These are phyloP conservation scores for Cubamyces lactineus DNA, from an alignment of 768 basidiomycete genomes.

Conservation along the genomic window DNA sequence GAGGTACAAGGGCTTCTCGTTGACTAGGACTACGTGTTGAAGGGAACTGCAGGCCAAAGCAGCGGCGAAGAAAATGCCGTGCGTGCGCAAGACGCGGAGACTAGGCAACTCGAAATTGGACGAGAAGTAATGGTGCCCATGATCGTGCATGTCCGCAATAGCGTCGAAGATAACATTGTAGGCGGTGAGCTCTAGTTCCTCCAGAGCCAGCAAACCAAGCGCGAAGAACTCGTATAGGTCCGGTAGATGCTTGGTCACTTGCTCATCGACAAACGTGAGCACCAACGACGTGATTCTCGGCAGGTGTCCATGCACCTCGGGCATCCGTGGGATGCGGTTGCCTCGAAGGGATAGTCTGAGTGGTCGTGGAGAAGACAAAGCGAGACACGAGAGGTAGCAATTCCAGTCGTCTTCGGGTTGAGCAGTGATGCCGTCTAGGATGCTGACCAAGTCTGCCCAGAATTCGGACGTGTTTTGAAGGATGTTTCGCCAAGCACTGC, in stretches of 20 bases:
- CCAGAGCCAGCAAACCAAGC: not conserved
- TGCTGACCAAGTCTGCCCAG: not conserved
- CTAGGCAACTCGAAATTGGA: not conserved
- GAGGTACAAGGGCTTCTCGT: not conserved
- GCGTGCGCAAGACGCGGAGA: not conserved
- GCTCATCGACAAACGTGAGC: not conserved
- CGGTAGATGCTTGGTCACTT: not conserved
- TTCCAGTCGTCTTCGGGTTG: not conserved
- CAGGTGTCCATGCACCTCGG: not conserved
- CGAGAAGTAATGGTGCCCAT: not conserved
- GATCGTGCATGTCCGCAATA: not conserved
- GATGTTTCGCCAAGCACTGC: not conserved
- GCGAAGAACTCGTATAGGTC: not conserved
- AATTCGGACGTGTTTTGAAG: not conserved
- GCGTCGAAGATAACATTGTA: too few relatives aligned
- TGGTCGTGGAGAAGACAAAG: not conserved
- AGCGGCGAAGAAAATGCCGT: not conserved
- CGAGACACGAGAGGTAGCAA: not conserved
- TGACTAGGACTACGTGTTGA: not conserved
- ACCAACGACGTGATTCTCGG: not conserved
- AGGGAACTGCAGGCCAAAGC: not conserved
- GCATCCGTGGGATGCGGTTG: not conserved
- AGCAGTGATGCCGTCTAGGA: not conserved
- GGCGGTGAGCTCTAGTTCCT: not conserved
- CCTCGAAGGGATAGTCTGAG: not conserved